Evolutionary conservation across 2,329 filamentous ascomycete species (phyloP).

Genomic region (Colletotrichum sp.): DNA sequence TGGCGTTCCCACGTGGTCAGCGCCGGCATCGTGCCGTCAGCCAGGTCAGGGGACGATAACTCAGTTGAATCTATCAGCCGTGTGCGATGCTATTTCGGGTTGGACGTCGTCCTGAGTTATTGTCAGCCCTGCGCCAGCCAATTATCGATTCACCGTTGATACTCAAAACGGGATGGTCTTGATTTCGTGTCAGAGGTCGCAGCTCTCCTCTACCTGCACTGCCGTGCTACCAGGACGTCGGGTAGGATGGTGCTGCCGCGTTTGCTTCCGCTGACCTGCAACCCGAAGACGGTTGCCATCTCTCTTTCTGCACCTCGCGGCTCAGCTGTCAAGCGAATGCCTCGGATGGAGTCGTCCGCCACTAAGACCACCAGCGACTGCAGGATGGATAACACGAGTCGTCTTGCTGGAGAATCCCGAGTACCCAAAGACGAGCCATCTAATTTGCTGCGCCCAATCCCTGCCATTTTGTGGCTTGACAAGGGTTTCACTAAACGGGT

Average conservation of each 20-base stretch:
- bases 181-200: neutral
- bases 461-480: slow-evolving; percentile 1
- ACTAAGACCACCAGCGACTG: neutral
- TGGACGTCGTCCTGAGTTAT: neutral
- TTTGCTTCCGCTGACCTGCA: neutral
- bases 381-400: neutral
- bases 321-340: neutral
- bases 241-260: neutral
- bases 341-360: neutral
- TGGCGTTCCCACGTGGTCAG: slow-evolving; percentile 2
- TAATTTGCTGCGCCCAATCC: neutral
- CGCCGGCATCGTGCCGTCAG: neutral
- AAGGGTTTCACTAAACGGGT: slow-evolving; percentile 13
- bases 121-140: neutral
- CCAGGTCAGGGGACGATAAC: neutral
- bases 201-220: neutral
- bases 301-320: neutral
- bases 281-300: neutral
- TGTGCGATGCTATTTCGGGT: neutral
- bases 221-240: neutral
- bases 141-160: neutral
- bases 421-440: neutral
- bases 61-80: neutral
- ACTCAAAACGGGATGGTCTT: neutral
- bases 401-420: neutral